A percentile compares a stretch with the other conserved stretches of the same genome.
Evolutionary conservation across 192 early-diverging fungal species (phyloP).

Genomic region (Coemansia sp.): DNA sequence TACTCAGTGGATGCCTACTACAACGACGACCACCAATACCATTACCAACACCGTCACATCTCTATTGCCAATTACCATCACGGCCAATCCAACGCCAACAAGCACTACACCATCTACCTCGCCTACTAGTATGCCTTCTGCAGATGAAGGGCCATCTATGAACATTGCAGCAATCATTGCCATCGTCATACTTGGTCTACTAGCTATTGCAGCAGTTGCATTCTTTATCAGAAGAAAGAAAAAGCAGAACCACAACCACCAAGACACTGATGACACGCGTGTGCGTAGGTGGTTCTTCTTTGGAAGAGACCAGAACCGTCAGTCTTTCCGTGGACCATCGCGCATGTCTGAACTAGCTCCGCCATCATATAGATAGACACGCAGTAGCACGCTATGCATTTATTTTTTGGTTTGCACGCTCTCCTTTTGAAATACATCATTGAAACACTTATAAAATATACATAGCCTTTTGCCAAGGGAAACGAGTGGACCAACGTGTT

Average conservation of each 20-base stretch:
- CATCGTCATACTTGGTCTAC: not conserved
- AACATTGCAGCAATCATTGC: not conserved
- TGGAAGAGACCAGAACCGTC: not conserved
- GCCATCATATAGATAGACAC: not conserved
- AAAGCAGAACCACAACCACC: not conserved
- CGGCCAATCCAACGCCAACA: not conserved
- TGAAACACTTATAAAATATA: not conserved
- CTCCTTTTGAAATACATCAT: not conserved
- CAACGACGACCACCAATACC: not conserved
- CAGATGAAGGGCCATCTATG: not conserved
- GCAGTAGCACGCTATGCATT: too few relatives aligned
- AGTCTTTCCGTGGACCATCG: not conserved
- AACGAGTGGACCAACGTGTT: not conserved
- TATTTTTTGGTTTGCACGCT: not conserved
- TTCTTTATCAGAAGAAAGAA: not conserved
- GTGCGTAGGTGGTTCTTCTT: not conserved
- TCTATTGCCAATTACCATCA: not conserved
- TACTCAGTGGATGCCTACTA: not conserved
- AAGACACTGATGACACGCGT: not conserved
- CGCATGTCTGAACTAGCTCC: conserved; percentile 1
- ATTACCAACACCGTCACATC: not conserved
- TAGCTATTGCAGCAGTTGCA: not conserved
- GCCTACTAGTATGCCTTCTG: not conserved
- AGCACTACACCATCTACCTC: not conserved
- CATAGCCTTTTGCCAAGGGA: not conserved